Evolutionary conservation across 768 basidiomycete species (phyloP), one percentile per base, ranked within the genome.

Genomic region (Suillus bovinus): DNA sequence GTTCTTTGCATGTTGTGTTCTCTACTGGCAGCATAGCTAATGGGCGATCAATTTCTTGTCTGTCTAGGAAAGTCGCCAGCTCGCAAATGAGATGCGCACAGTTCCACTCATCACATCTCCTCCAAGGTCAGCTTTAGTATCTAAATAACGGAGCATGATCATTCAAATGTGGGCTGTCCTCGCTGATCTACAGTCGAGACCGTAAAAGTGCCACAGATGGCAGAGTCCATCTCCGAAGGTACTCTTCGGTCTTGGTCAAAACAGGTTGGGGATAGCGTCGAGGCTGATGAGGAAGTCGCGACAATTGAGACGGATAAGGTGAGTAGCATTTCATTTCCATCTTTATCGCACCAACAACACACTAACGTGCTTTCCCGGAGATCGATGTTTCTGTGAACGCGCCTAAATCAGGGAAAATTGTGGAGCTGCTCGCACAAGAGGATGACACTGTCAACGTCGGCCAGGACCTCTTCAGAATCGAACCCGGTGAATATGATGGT

Each of bases 261-360:
- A 80, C 86, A 96, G 77, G 88, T 91, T 58, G 96, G 96, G 16
- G 96, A 99, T 73, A 83, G 80, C 62, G 95, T 99, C 61, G 85
- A 88, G 72, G 89, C 81, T 33, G 96, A 99, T 73, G 96, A 99
- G 78, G 96, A 99, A 79, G 83, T 99, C 47, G 96, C 94, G 17
- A 96, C 94, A 50, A 98, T 99, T 67, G 96, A 99, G 80, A 99
- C 96, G 9, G 96, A 99, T 83, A 98, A 99, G 90, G 96, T 93
- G 64, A 61, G 80, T 62, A 47, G 31, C 47, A 42, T 16, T 33
- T 34, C 50, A 34, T 39, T 44, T 53, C 8, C 46, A 46, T 34
- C 11, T 58, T 34, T 2, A 17, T 49, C 17, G 10, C 11, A 17
- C 36, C 38, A 14, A 57, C 29, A 24, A 20, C 31, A 54, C 38